Conservation (phyloP, 2,329 filamentous ascomycete genomes). For the Epichloe aotearoae region DNA sequence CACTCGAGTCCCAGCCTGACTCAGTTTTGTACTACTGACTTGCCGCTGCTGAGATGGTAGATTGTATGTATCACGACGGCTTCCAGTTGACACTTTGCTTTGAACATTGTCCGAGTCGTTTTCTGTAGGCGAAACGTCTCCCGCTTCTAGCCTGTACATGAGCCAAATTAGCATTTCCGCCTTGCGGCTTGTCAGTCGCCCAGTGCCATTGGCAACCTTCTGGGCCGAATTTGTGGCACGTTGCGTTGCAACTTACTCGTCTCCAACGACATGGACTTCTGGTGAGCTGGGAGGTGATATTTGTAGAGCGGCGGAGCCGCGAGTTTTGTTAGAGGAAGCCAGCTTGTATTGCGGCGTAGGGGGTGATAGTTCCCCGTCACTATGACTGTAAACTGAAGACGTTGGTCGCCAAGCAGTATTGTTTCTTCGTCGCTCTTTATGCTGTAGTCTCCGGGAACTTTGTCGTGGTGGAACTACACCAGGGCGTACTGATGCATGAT, state of each 20-base stretch:
- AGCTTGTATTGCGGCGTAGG: slow-evolving; percentile 25
- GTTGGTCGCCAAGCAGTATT: slow-evolving; percentile 30
- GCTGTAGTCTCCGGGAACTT: slow-evolving; percentile 20
- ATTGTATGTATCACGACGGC: slow-evolving; percentile 7
- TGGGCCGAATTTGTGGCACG: background rate
- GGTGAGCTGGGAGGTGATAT: slow-evolving; percentile 47
- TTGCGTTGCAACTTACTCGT: slow-evolving; percentile 26
- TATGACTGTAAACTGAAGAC: slow-evolving; percentile 42
- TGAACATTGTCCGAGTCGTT: slow-evolving; percentile 27
- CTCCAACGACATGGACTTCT: slow-evolving; percentile 24
- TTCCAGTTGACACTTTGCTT: slow-evolving; percentile 9
- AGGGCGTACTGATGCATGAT: slow-evolving; percentile 12
- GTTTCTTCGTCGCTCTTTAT: slow-evolving; percentile 7
- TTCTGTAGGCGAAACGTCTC: slow-evolving; percentile 41
- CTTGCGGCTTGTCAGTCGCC: background rate
- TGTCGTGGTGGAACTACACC: slow-evolving; percentile 21
- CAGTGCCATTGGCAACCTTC: background rate
- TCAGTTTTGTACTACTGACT: slow-evolving; percentile 1
- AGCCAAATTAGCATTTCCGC: background rate
- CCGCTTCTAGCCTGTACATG: slow-evolving; percentile 12
- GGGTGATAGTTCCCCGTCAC: slow-evolving; percentile 9
- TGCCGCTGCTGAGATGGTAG: slow-evolving; percentile 6
- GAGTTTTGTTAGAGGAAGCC: slow-evolving; percentile 15
- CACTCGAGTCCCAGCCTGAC: background rate
- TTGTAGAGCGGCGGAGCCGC: slow-evolving; percentile 28